Conservation (phyloP, 257 asterid species). For the Solanum arcanum region DNA sequence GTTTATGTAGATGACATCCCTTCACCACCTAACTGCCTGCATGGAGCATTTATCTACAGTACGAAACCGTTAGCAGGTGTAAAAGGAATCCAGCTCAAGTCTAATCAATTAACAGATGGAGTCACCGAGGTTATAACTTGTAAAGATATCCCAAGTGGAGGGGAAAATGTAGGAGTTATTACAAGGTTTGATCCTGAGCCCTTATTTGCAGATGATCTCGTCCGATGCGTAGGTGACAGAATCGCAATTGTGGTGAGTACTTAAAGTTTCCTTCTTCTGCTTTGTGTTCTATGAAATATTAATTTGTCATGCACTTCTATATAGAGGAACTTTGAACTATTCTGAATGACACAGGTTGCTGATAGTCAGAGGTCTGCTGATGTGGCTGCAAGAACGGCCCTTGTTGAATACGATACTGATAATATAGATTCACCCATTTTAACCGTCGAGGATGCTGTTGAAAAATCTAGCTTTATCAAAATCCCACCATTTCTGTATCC, state of each 20-base stretch:
- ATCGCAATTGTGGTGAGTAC: conserved; percentile 56
- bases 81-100: conserved; percentile 25
- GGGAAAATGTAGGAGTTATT: conserved; percentile 40
- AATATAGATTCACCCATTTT: conserved; percentile 52
- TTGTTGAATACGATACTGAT: conserved; percentile 37
- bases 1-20: conserved; percentile 70
- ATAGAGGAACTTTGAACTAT: not conserved
- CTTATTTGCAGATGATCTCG: conserved; percentile 49
- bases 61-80: conserved; percentile 45
- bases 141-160: conserved; percentile 57
- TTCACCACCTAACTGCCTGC: conserved; percentile 47
- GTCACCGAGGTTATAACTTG: conserved; percentile 30
- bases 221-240: conserved; percentile 48
- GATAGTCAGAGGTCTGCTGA: conserved; percentile 51
- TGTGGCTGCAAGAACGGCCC: conserved; percentile 39
- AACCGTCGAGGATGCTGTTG: conserved; percentile 63
- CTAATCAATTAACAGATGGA: conserved; percentile 21
- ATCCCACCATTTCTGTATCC: conserved; percentile 42
- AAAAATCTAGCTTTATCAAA: conserved; percentile 39
- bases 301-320: not conserved
- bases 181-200: conserved; percentile 33
- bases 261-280: not conserved
- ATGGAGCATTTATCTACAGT: conserved; percentile 63
- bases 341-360: conserved; percentile 29
- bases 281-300: not conserved